Base-by-base conservation (phyloP, 2,329 filamentous ascomycete genomes). In the Curvularia sp. region DNA sequence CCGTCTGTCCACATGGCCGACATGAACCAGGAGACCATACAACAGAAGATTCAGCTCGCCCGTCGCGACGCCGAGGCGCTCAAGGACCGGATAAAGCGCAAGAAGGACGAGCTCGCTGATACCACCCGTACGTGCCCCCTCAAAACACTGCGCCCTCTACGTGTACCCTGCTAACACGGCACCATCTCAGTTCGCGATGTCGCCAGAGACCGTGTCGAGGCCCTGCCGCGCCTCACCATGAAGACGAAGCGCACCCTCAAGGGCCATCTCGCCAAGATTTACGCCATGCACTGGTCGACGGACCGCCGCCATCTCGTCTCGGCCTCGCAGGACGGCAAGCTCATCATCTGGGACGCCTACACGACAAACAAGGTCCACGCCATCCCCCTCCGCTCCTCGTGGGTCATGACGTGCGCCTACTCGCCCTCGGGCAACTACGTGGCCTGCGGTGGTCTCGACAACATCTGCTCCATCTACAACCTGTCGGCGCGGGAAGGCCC, bases 391-490 rank as follows among this genome's bases (percentile, higher is more conserved):
- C 89, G 95, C 65, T 98, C 95, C 13, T 99, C 95, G 13, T 99
- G 95, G 95, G 95, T 99, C 80, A 99, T 99, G 95, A 99, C 95
- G 67, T 99, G 95, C 86, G 95, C 95, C 75, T 99, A 99, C 79
- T 94, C 95, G 61, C 95, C 95, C 12, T 97, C 93, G 76, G 95
- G 95, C 56, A 99, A 99, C 83, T 99, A 94, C 77, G 95, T 99
- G 58, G 95, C 95, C 56, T 99, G 95, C 77, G 95, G 95, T 86
- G 95, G 95, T 84, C 87, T 98, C 65, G 95, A 99, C 82, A 99
- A 99, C 81, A 98, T 99, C 77, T 98, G 95, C 85, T 98, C 94
- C 72, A 97, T 99, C 78, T 99, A 99, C 85, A 99, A 98, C 80
- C 87, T 99, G 63, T 97, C 96, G 65, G 93, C 95, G 65, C 88